Evolutionary conservation across 1,139 yeast species (phyloP).

Genomic region (Groenewaldozyma auringiensis): DNA sequence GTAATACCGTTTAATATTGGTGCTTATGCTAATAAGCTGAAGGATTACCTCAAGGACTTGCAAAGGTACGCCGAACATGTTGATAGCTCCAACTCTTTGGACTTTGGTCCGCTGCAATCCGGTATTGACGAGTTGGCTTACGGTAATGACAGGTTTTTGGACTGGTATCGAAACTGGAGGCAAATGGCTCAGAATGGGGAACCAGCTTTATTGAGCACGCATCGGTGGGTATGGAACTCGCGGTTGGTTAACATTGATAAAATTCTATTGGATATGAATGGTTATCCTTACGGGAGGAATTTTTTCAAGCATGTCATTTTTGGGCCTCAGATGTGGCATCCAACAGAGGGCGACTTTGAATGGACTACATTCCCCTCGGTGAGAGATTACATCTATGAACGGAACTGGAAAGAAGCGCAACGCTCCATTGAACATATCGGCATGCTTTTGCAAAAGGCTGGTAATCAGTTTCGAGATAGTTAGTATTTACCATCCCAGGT

Average conservation of each 20-base stretch:
- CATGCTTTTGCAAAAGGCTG: constrained; percentile 15
- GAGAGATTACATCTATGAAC: constrained; percentile 51
- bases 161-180: constrained; percentile 54
- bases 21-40: constrained; percentile 42
- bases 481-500: too few relatives aligned
- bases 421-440: constrained; percentile 45
- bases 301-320: constrained; percentile 64
- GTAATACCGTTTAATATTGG: constrained; percentile 61
- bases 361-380: constrained; percentile 73
- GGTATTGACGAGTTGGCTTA: constrained; percentile 23
- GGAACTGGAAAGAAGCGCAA: constrained; percentile 52
- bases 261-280: constrained; percentile 42
- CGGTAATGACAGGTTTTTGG: constrained; percentile 27
- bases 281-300: constrained; percentile 43
- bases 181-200: constrained; percentile 38
- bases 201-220: constrained; percentile 61
- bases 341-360: constrained; percentile 38
- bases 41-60: constrained; percentile 43
- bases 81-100: constrained; percentile 10
- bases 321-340: constrained; percentile 63
- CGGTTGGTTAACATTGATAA: constrained; percentile 53
- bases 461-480: constrained; percentile 4
- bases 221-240: constrained; percentile 76
- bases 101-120: constrained; percentile 17
- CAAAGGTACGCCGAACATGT: constrained; percentile 34